Evolutionary conservation across 2,329 filamentous ascomycete genomes (phyloP), one percentile per base, ranked within the genome.

Genomic region (Nectriaceae sp.): DNA sequence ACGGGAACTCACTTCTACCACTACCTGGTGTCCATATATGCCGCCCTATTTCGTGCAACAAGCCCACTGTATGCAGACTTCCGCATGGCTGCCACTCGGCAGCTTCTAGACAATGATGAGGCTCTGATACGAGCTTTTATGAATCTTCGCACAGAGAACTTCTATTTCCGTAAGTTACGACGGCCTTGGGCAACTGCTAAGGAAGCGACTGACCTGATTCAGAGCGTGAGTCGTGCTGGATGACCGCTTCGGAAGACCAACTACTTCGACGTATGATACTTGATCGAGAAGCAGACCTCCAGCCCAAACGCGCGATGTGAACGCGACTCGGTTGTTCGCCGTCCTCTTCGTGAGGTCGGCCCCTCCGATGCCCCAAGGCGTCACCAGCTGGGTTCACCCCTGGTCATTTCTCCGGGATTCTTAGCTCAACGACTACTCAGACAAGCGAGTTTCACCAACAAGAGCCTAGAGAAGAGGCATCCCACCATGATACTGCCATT

Each of bases 1-100:
- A 56, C 53, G 3, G 61, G 61, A 20, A 64, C 59, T 4, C 59
- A 62, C 41, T 61, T 64, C 39, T 64, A 64, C 49, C 59, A 62
- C 37, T 62, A 62, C 40, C 54, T 64, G 15, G 57, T 64, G 18
- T 62, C 61, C 20, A 62, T 64, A 24, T 64, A 64, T 26, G 57
- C 59, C 16, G 54, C 59, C 18, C 50, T 64, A 13, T 64, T 62
- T 44, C 61, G 61, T 21, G 55, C 59, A 18, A 64, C 59, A 31
- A 61, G 61, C 39, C 61, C 61, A 24, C 45, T 64, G 31, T 62
- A 64, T 43, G 55, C 61, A 41, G 59, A 64, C 47, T 54, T 64
- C 18, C 47, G 61, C 11, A 39, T 62, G 36, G 49, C 50, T 16
- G 44, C 53, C 20, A 62, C 56, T 22, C 57, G 61, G 24, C 51